Base-by-base conservation (phyloP, 2,329 filamentous ascomycete species). In the Pestalotiopsis sp. region DNA sequence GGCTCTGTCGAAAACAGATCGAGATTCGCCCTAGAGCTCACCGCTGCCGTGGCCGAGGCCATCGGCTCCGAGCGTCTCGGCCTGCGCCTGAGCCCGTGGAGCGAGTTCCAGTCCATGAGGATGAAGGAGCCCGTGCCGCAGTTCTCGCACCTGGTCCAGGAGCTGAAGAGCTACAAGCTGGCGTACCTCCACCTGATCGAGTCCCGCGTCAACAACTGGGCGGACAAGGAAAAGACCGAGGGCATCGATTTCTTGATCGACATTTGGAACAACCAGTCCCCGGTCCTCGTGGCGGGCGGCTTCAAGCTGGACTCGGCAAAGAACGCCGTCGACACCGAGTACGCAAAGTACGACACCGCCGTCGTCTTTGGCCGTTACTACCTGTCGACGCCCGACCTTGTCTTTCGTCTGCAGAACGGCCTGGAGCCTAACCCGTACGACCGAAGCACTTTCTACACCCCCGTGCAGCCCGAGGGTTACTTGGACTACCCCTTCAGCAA, bases 101-200 rank as follows among this genome's bases (percentile, higher is more conserved):
- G 81, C 59, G 77, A 78, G 2, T 90, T 87, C 79, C 86, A 90
- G 70, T 83, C 83, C 60, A 87, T 90, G 87, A 78, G 78, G 45
- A 89, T 89, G 85, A 74, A 76, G 0, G 83, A 91, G 64, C 87
- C 88, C 0, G 70, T 85, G 9, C 85, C 87, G 2, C 86, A 90
- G 71, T 91, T 90, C 75, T 80, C 77, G 9, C 81, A 90, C 72
- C 74, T 90, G n/a, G 79, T 86, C 36, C 71, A 79, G 65, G 81
- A 84, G 56, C 78, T 89, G 52, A 84, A 84, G 69, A 76, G 80
- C 60, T 77, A 89, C n/a, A 81, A 83, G 17, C 79, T 91, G 45
- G 83, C 87, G 1, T 90, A 87, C 76, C 72, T 88, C n/a, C 87
- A 89, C 75, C 68, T 89, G 6, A 81, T 91, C 17, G 86, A 90